phyloP scores from a whole-genome alignment of 2,329 filamentous ascomycete species.

The Epichloe amarillans region DNA sequence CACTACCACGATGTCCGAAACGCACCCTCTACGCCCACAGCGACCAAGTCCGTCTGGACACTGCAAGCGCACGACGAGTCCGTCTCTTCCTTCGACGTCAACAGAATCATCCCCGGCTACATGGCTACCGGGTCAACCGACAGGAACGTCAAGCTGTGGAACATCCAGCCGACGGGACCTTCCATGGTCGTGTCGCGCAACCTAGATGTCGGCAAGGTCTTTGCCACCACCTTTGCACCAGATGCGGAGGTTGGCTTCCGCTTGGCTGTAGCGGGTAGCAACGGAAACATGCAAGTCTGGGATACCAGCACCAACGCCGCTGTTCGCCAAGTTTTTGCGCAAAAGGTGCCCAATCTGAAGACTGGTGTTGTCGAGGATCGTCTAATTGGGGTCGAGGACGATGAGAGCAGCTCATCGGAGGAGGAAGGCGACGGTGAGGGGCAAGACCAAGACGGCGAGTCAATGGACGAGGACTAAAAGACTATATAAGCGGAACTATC shows the following conservation, averaged over 20 bases:
- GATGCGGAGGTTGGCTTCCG: slow-evolving; percentile 86
- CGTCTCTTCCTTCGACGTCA: slow-evolving; percentile 85
- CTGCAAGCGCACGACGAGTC: slow-evolving; percentile 91
- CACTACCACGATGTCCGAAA: slow-evolving; percentile 84
- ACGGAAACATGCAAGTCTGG: slow-evolving; percentile 87
- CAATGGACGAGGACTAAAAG: slow-evolving; percentile 15
- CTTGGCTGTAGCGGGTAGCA: slow-evolving; percentile 85
- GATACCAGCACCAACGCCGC: slow-evolving; percentile 87
- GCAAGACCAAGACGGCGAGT: slow-evolving; percentile 9
- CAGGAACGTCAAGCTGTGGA: slow-evolving; percentile 95
- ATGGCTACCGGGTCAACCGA: slow-evolving; percentile 89
- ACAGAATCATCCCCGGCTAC: slow-evolving; percentile 78
- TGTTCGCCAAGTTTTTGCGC: slow-evolving; percentile 71
- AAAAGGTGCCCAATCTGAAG: slow-evolving; percentile 49
- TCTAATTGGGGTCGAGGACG: slow-evolving; percentile 57
- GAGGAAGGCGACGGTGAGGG: slow-evolving; percentile 43
- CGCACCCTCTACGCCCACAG: slow-evolving; percentile 56
- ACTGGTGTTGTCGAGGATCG: slow-evolving; percentile 55
- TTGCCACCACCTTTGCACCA: slow-evolving; percentile 79
- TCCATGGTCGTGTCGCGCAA: slow-evolving; percentile 86
- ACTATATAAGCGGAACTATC: not conserved
- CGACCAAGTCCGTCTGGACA: slow-evolving; percentile 81
- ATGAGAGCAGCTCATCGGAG: slow-evolving; percentile 51
- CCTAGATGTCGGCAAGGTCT: slow-evolving; percentile 87
- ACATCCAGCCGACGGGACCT: slow-evolving; percentile 66